Base-by-base conservation (phyloP, 495 filamentous ascomycete genomes). In the Hypoxylon lienhwacheense region DNA sequence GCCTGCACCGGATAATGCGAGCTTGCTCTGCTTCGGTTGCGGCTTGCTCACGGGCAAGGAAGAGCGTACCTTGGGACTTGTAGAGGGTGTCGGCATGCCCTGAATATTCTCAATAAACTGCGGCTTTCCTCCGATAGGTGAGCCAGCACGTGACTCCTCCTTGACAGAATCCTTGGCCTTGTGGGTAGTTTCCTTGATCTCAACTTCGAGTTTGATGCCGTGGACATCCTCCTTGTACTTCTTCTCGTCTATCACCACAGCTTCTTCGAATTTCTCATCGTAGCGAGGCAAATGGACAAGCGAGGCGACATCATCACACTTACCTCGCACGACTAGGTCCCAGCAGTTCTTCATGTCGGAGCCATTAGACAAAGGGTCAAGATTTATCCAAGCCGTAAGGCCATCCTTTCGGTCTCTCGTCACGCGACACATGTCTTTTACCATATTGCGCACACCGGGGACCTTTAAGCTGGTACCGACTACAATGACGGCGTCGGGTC, bases 381-480 rank as follows among this genome's bases (percentile, higher is more conserved):
- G 82, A 70, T 97, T 97, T 64, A 98, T 88, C 88, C 91, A 98
- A 33, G 95, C 86, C 1, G 91, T 87, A 36, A 96, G 77, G n/a
- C 93, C 95, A 57, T 93, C 90, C 51, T 87, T 82, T 36, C 89
- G 82, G 60, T 82, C 79, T 47, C 90, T 77, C 42, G 92, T 87
- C 7, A 88, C 77, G 12, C 78, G 80, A 68, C 91, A 97, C 81
- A 97, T 85, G 66, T 95, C 93, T 66, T 87, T 85, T 39, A 92
- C 91, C 39, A 98, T 84, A 28, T 91, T 81, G 51, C 88, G 83
- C 20, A 96, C 88, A 6, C 93, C 93, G 3, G 91, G 92, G 40
- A 98, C 91, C 62, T 97, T 97, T 53, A 98, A 70, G 45, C 87
- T 97, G 5, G 93, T 98, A 22, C 93, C 93, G 11, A 95, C 95